phyloP scores from a whole-genome alignment of 2,329 filamentous ascomycete genomes.

The Gremmenia infestans region DNA sequence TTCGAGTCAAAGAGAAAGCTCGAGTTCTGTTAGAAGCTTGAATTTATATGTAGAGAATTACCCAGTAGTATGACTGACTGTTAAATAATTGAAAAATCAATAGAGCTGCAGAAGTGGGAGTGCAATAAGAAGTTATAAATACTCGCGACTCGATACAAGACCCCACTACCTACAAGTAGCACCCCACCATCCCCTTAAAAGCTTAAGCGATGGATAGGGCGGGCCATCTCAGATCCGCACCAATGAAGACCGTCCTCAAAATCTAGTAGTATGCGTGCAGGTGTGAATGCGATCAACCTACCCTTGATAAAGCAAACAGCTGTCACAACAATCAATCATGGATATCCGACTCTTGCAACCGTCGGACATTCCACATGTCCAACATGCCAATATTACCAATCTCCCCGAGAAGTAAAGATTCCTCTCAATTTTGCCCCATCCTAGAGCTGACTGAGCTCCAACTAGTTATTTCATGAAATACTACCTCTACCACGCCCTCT shows the following conservation, averaged over 20 bases:
- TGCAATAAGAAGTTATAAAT: neutral
- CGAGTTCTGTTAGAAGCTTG: neutral
- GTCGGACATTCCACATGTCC: conserved; percentile 84
- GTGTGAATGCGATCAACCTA: neutral
- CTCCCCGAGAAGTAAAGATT: conserved; percentile 72
- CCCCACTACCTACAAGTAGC: too few species aligned
- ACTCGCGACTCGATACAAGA: too few species aligned
- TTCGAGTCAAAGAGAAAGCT: neutral
- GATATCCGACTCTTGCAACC: conserved; percentile 84
- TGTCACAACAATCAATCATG: conserved; percentile 52
- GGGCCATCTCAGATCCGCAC: conserved; percentile 5
- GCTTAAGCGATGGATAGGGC: neutral
- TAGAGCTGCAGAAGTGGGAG: neutral
- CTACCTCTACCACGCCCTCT: conserved; percentile 97
- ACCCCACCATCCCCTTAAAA: conserved; percentile 12
- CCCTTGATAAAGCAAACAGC: conserved; percentile 9
- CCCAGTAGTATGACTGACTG: neutral
- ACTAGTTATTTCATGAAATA: conserved; percentile 93
- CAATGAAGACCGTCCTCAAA: neutral
- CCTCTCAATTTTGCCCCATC: neutral
- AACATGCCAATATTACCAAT: conserved; percentile 98
- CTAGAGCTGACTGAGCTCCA: conserved; percentile 3
- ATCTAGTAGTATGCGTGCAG: neutral
- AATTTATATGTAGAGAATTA: neutral
- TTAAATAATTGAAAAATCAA: neutral